Evolutionary conservation across 306 rosid genomes (phyloP), one percentile per base, ranked within the genome.

Genomic region (Glycine latifolia): DNA sequence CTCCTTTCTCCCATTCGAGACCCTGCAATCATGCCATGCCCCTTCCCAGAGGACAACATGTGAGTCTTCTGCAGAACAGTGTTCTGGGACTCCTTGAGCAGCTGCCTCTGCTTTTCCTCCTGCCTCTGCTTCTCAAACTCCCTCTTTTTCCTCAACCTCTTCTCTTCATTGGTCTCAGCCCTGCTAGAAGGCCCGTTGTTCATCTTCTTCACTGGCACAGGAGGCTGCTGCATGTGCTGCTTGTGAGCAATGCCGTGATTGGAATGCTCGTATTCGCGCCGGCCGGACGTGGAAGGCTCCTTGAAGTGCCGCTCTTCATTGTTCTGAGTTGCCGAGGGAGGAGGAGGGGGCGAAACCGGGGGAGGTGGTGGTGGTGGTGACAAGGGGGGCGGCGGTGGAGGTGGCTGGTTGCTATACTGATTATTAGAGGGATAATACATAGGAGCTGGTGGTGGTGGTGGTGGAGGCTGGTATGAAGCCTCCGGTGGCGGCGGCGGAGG

Each of bases 71-170:
- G 99, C 77, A 87, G 80, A 79, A 83, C 90, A 11, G 81, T 89
- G 68, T 90, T 87, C 80, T 93, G 99, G 17, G 99, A 89, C 77
- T 95, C 99, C 88, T 90, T 95, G 84, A 91, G 69, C 79, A 91
- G 92, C 66, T 93, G 97, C 88, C 90, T 89, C 71, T 93, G 97
- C 82, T 91, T 95, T 74, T 93, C 99, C 66, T 93, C 98, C 37
- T 95, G 98, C 79, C 89, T 87, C 49, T 86, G 96, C 87, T 93
- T 95, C 86, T 95, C 99, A 79, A 85, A 88, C 79, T 95, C 99
- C 67, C 88, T 93, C 91, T 88, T 93, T 81, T 91, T 95, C 78
- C 98, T 90, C 78, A 86, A 10, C 86, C 97, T 87, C 85, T 81
- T 90, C 65, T 95, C 97, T 37, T 95, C 99, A 44, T 93, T 98